Base-by-base conservation (phyloP, 1,284 basidiomycete species). In the Leccinum griseonigrum region DNA sequence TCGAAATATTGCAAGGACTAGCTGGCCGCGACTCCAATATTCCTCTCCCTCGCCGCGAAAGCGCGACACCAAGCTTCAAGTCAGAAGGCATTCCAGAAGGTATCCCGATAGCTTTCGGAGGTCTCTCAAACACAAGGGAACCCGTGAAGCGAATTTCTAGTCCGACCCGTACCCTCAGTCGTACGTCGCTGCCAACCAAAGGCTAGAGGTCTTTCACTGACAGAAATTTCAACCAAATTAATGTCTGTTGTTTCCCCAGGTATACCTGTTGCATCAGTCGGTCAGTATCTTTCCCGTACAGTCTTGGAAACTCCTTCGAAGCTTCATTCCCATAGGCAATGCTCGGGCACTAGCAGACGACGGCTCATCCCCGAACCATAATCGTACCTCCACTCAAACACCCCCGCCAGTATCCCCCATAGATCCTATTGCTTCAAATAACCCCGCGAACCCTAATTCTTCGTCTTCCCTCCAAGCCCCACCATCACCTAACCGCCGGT, bases 201-300 rank as follows among this genome's bases (percentile, higher is more conserved):
- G 62, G 68, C 71, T 70, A 69, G 62, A 66, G 32, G 53, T 66
- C 55, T 68, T 69, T 61, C 68, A 72, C 70, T 73, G 50, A 73
- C 67, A 28, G 38, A 61, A 61, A 57, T 61, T 69, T 69, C 69
- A 65, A 69, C 54, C 60, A 0, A 61, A 36, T 72, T 69, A 63
- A 67, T 69, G 61, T 53, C 63, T 60, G 51, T 61, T 60, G 36
- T 68, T 60, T 61, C 59, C n/a, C 54, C 69, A 92, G 90, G 90
- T 59, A 93, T 93, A 73, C 91, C 91, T 53, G 83, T 93, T 36
- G 82, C 90, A 64, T 84, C 91, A 64, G 91, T 92, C 72, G 90
- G 90, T 90, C 69, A 71, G 83, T 80, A 57, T 48, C 57, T 54
- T 53, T 40, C 67, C 36, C 58, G 48, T 50, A 18, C 40, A 58